Conservation (phyloP, 2,329 filamentous ascomycete genomes). For the Fusarium euwallaceae region DNA sequence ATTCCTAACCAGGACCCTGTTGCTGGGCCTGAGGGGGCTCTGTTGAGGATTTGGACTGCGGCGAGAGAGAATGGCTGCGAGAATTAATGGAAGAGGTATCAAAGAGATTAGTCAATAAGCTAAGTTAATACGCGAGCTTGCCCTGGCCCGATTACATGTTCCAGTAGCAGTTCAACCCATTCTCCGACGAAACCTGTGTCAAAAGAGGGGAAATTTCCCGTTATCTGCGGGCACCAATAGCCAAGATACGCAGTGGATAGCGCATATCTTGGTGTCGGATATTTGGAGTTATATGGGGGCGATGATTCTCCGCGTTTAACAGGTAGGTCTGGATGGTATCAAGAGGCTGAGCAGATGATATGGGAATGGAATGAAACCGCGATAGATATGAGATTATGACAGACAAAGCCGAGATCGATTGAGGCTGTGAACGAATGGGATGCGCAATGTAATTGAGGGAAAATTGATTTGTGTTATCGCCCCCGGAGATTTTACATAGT, state of each 20-base stretch:
- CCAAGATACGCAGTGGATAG: not conserved
- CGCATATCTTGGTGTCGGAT: not conserved
- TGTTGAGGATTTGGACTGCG: not conserved
- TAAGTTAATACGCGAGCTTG: not conserved
- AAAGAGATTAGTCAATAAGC: not conserved
- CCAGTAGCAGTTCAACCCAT: not conserved
- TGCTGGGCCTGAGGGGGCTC: not conserved
- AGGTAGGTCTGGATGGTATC: not conserved
- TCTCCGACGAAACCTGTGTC: not conserved
- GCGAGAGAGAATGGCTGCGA: not conserved
- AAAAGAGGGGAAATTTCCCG: not conserved
- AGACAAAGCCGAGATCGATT: not conserved
- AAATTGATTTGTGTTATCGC: not conserved
- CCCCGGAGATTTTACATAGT: conserved; percentile 1
- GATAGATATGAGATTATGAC: not conserved
- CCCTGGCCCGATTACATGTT: not conserved
- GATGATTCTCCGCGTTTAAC: not conserved
- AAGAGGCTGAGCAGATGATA: not conserved
- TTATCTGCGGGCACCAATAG: not conserved
- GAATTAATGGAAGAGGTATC: not conserved
- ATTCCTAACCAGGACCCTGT: conserved; percentile 12
- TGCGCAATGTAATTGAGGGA: not conserved
- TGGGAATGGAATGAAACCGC: not conserved
- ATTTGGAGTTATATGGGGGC: not conserved
- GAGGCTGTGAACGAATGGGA: not conserved